Percentiles rank a stretch among this genome's conserved stretches.
Evolutionary conservation across 164 flowering plant species (phyloP).

Genomic region (Sextonia rubra): DNA sequence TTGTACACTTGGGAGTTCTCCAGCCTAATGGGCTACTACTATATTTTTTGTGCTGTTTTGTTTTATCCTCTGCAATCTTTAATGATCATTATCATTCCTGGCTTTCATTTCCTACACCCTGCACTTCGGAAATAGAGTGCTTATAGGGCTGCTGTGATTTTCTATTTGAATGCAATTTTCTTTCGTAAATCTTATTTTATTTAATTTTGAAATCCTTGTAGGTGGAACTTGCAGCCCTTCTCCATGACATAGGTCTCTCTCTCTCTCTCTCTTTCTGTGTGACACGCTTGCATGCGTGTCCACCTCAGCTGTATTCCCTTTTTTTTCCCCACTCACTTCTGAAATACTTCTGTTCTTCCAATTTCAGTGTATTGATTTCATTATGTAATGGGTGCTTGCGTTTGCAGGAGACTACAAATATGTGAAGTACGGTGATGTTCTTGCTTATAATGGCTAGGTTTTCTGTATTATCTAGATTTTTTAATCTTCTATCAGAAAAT

Average conservation of each 20-base stretch:
- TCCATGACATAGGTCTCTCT: constrained; percentile 76
- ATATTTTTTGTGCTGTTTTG: no score
- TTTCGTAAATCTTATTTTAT: not conserved
- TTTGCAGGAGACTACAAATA: constrained; percentile 90
- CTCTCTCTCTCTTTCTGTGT: constrained; percentile 5
- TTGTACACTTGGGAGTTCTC: no score
- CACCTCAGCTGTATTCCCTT: no score
- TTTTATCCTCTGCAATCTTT: no score
- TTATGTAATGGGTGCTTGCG: constrained; percentile 4
- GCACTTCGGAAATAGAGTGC: no score
- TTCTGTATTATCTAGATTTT: not conserved
- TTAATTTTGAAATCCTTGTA: constrained; percentile 20
- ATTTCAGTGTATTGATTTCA: not conserved
- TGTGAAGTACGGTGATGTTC: constrained; percentile 38
- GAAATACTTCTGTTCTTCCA: not conserved
- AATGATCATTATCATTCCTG: no score
- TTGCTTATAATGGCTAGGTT: not conserved
- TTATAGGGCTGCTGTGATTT: no score
- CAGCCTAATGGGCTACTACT: no score
- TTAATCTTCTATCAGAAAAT: not conserved
- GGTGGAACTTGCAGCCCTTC: constrained; percentile 95
- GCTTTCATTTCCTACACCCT: no score
- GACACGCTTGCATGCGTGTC: no score
- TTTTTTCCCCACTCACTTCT: not conserved
- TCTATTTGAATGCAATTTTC: not conserved